phyloP scores from a whole-genome alignment of 441 rosid species.

The Corymbia calophylla region DNA sequence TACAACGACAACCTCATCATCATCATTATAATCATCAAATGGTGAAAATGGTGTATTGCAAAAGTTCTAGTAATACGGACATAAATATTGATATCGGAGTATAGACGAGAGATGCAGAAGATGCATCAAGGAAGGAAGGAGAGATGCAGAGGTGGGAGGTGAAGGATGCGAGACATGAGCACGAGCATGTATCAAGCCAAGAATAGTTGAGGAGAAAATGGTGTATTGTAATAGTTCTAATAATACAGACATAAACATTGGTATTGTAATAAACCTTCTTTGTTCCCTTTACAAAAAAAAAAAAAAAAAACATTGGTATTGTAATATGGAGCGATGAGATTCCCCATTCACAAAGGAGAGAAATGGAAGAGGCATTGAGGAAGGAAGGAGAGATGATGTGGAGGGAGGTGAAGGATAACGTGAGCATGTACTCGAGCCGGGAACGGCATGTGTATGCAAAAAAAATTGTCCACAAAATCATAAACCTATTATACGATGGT shows the following conservation, averaged over 20 bases:
- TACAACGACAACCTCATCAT: no score
- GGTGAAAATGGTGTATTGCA: not conserved
- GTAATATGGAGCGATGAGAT: not conserved
- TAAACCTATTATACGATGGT: accelerated
- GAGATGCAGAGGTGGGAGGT: not conserved
- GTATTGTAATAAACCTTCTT: no score
- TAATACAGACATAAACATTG: no score
- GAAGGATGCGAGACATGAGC: not conserved
- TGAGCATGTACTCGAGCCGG: not conserved
- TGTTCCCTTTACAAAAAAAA: no score
- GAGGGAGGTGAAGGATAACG: no score
- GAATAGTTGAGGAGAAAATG: not conserved
- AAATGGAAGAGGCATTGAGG: accelerated
- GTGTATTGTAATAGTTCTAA: not conserved
- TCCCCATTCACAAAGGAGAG: not conserved
- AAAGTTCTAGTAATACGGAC: not conserved
- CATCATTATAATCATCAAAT: no score
- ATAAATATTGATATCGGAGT: no score
- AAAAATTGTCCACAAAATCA: not conserved
- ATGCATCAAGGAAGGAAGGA: not conserved
- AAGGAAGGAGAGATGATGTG: not conserved
- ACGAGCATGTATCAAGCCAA: not conserved
- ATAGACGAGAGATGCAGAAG: not conserved
- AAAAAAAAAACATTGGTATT: no score
- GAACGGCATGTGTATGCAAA: not conserved